Percentiles rank a stretch among this genome's conserved stretches.
These are phyloP conservation scores for Colletotrichum horii DNA, from an alignment of 2,329 filamentous ascomycete genomes.

Conservation along the genomic window DNA sequence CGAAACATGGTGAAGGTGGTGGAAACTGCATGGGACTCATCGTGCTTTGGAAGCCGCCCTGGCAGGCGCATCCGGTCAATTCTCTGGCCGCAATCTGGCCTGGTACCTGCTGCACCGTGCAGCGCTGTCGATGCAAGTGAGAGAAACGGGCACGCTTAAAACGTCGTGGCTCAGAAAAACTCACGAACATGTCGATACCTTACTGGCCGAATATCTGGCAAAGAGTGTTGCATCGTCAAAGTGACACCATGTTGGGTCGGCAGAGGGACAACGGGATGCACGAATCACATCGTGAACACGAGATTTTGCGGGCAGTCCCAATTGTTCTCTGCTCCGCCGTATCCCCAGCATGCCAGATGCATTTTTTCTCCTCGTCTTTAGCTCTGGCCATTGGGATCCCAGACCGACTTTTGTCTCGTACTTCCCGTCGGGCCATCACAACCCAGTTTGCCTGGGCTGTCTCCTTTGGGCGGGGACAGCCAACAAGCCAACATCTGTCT, in stretches of 20 bases:
- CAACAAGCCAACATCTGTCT: not conserved
- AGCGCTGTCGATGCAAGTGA: slow-evolving; percentile 6
- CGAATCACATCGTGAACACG: slow-evolving; percentile 20
- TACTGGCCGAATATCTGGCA: slow-evolving; percentile 8
- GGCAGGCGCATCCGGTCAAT: not conserved
- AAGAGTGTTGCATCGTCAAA: slow-evolving; percentile 19
- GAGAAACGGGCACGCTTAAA: not conserved
- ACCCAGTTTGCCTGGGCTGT: not conserved
- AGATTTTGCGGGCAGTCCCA: not conserved
- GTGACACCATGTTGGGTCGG: slow-evolving; percentile 6
- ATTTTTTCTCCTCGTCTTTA: not conserved
- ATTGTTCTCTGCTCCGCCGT: not conserved
- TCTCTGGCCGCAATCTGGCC: not conserved
- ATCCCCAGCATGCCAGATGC: not conserved
- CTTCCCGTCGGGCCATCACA: not conserved
- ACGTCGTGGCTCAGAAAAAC: not conserved
- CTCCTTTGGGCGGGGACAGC: not conserved
- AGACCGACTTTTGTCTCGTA: slow-evolving; percentile 19
- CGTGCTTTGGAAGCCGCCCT: not conserved
- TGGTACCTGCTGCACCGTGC: slow-evolving; percentile 20
- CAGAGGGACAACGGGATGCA: slow-evolving; percentile 8
- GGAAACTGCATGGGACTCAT: not conserved
- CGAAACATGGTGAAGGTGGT: slow-evolving; percentile 1
- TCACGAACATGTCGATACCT: not conserved
- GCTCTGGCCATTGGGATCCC: not conserved